These are phyloP conservation scores for Petasospora rhodanensis DNA, from an alignment of 1,139 yeast genomes.

Conservation along the genomic window DNA sequence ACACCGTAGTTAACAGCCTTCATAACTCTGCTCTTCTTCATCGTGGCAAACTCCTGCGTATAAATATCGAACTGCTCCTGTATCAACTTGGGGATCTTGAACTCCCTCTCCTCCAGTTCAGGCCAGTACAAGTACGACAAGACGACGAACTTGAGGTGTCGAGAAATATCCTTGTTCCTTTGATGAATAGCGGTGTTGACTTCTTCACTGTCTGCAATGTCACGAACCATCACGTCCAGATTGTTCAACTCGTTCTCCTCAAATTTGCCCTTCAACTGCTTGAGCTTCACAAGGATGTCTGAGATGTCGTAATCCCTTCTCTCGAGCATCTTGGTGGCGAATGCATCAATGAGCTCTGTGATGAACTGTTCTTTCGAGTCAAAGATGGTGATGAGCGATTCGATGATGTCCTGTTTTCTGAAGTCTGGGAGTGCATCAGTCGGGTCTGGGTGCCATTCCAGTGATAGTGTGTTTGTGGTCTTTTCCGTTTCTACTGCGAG, in stretches of 20 bases:
- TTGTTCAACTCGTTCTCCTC: conserved; percentile 62
- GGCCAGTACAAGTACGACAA: conserved; percentile 38
- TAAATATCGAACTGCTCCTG: conserved; percentile 40
- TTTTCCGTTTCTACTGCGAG: conserved; percentile 29
- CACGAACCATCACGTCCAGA: conserved; percentile 83
- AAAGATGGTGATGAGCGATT: conserved; percentile 67
- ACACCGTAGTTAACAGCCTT: conserved; percentile 58
- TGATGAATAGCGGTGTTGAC: conserved; percentile 32
- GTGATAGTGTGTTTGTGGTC: conserved; percentile 25
- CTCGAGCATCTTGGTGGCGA: conserved; percentile 57
- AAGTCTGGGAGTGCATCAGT: conserved; percentile 90
- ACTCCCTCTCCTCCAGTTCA: conserved; percentile 29
- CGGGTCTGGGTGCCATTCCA: conserved; percentile 87
- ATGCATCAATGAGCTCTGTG: conserved; percentile 61
- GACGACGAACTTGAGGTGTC: conserved; percentile 35
- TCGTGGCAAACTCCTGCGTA: conserved; percentile 34
- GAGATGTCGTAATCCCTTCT: conserved; percentile 42
- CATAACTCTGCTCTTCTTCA: conserved; percentile 57
- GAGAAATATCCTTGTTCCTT: conserved; percentile 3
- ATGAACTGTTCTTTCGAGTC: conserved; percentile 76
- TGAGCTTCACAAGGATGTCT: conserved; percentile 40
- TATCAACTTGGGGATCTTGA: conserved; percentile 44
- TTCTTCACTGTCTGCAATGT: conserved; percentile 51
- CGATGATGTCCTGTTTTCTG: conserved; percentile 61
- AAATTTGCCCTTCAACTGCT: conserved; percentile 57